Conservation (phyloP, 1,139 yeast genomes). For the Casaregolazyma lundiana region DNA sequence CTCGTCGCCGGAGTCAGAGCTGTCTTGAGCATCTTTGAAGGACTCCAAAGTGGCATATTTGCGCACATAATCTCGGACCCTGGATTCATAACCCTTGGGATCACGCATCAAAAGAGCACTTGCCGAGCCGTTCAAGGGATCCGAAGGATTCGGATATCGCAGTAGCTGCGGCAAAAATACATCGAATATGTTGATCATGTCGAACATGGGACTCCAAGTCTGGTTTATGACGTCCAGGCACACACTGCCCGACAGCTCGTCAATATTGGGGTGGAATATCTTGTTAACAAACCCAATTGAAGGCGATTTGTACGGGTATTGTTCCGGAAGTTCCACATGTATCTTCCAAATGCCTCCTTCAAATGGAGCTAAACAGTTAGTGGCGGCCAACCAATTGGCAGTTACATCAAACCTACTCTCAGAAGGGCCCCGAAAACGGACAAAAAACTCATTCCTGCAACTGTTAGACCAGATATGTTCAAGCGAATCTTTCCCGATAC, state of each 20-base stretch:
- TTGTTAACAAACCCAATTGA: slow-evolving; percentile 90
- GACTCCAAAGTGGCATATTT: slow-evolving; percentile 60
- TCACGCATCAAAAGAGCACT: slow-evolving; percentile 75
- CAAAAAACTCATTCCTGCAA: slow-evolving; percentile 69
- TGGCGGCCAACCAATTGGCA: background rate
- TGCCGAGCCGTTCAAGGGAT: slow-evolving; percentile 91
- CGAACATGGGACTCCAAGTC: slow-evolving; percentile 98
- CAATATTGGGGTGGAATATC: slow-evolving; percentile 81
- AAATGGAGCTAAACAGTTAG: slow-evolving; percentile 52
- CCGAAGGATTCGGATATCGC: slow-evolving; percentile 90
- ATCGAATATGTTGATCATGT: slow-evolving; percentile 83
- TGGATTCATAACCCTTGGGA: slow-evolving; percentile 59
- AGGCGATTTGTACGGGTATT: slow-evolving; percentile 93
- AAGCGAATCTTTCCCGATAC: slow-evolving; percentile 12
- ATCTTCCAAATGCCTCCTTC: slow-evolving; percentile 89
- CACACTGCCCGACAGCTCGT: slow-evolving; percentile 81
- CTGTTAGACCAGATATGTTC: background rate
- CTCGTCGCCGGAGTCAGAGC: slow-evolving; percentile 35
- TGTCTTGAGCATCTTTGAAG: slow-evolving; percentile 36
- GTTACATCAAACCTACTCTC: slow-evolving; percentile 45
- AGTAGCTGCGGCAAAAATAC: slow-evolving; percentile 88
- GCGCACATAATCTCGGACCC: slow-evolving; percentile 66
- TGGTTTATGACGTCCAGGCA: slow-evolving; percentile 96
- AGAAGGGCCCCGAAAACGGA: slow-evolving; percentile 79
- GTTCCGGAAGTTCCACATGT: slow-evolving; percentile 91